Conservation (phyloP, 208 protist genomes). For the Zelonia costaricensis region DNA sequence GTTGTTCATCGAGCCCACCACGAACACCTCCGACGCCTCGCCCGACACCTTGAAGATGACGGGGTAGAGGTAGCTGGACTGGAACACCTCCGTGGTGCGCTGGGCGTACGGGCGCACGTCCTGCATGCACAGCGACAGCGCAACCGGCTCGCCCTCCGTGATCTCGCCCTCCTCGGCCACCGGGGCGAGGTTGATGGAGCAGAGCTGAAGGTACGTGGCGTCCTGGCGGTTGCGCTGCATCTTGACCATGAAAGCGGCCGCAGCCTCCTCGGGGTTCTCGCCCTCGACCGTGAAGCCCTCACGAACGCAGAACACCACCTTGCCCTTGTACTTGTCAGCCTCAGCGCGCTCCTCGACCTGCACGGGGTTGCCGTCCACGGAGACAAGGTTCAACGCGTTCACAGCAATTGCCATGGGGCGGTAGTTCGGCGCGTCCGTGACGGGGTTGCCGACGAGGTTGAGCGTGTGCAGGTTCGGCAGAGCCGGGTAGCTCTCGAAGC, state of each 20-base stretch:
- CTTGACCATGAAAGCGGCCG: conserved; percentile 86
- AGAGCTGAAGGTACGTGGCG: conserved; percentile 78
- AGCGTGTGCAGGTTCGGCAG: conserved; percentile 90
- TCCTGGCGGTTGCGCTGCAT: conserved; percentile 72
- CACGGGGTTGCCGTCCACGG: conserved; percentile 88
- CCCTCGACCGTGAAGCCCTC: conserved; percentile 91
- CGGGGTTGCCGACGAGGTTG: conserved; percentile 91
- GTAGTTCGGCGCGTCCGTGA: conserved; percentile 86
- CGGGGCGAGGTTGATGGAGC: conserved; percentile 74
- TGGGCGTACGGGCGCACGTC: conserved; percentile 83
- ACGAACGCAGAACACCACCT: conserved; percentile 88
- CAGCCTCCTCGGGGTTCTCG: conserved; percentile 78
- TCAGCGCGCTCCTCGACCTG: conserved; percentile 85
- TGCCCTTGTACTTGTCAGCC: conserved; percentile 88
- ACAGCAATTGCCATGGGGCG: conserved; percentile 92
- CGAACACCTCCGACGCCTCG: conserved; percentile 90
- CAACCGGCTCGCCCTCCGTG: conserved; percentile 81
- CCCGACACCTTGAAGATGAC: conserved; percentile 90
- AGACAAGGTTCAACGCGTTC: conserved; percentile 74
- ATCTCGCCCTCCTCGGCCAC: conserved; percentile 58
- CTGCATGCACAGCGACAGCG: conserved; percentile 89
- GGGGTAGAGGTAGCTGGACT: conserved; percentile 85
- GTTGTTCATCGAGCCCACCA: conserved; percentile 92
- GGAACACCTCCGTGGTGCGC: conserved; percentile 82
- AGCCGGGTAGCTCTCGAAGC: conserved; percentile 83